These are phyloP conservation scores for Penicillium sp. DNA, from an alignment of 2,329 filamentous ascomycete genomes.

Conservation along the genomic window DNA sequence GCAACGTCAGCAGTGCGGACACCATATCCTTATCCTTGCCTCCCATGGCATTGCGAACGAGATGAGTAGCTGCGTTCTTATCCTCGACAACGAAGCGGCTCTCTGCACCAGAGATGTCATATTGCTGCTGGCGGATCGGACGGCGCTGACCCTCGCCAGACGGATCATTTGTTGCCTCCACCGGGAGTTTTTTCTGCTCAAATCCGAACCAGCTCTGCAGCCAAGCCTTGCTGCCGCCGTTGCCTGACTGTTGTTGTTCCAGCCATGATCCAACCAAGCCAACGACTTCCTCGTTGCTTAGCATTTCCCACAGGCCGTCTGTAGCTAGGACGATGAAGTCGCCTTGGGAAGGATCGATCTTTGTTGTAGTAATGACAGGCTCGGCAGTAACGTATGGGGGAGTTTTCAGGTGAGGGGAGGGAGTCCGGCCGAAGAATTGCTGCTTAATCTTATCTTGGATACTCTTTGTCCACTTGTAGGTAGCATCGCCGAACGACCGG, in stretches of 20 bases:
- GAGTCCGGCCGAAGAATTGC: constrained; percentile 84
- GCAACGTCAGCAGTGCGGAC: constrained; percentile 86
- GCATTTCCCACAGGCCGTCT: constrained; percentile 98
- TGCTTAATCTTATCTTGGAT: constrained; percentile 80
- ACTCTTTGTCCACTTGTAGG: constrained; percentile 93
- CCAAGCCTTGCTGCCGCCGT: constrained; percentile 61
- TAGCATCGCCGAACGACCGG: constrained; percentile 92
- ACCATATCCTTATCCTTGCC: constrained; percentile 93
- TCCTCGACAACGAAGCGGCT: constrained; percentile 93
- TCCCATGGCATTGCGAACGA: constrained; percentile 92
- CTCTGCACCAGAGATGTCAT: constrained; percentile 72
- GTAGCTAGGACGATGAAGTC: constrained; percentile 97
- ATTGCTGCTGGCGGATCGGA: constrained; percentile 87
- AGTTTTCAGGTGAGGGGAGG: constrained; percentile 78
- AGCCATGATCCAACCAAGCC: constrained; percentile 97
- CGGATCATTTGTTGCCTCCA: constrained; percentile 65
- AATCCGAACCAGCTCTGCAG: constrained; percentile 70
- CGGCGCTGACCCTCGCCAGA: constrained; percentile 70
- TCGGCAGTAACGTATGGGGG: constrained; percentile 98
- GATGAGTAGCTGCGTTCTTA: constrained; percentile 93
- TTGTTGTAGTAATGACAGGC: constrained; percentile 89
- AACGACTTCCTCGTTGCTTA: constrained; percentile 97
- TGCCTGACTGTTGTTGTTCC: constrained; percentile 67
- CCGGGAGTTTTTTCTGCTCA: constrained; percentile 66
- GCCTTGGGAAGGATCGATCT: constrained; percentile 84